These are phyloP conservation scores for Sisymbrium altissimum DNA, from an alignment of 345 rosid species.

Conservation along the genomic window DNA sequence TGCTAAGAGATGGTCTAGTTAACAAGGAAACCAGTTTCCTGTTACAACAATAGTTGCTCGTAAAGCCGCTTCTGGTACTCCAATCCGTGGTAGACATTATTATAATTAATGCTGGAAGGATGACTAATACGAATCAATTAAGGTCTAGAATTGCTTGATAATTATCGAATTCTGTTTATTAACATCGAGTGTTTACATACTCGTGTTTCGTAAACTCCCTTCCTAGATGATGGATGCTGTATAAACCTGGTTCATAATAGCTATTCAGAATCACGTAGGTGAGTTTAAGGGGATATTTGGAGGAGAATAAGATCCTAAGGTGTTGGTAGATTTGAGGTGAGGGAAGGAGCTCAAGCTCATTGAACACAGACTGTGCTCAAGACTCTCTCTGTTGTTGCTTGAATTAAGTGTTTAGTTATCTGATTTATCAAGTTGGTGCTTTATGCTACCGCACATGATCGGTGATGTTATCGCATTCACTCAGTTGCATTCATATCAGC, in stretches of 20 bases:
- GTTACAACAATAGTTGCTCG: conserved; percentile 48
- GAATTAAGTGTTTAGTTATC: background rate
- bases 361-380: too few species aligned
- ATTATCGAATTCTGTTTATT: conserved; percentile 1
- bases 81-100: conserved; percentile 45
- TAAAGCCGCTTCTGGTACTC: conserved; percentile 51
- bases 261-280: background rate
- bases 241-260: background rate
- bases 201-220: too few species aligned
- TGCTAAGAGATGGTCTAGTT: conserved; percentile 71
- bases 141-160: conserved; percentile 46
- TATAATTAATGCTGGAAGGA: conserved; percentile 40
- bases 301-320: background rate
- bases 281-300: background rate
- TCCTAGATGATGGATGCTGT: background rate
- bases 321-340: background rate
- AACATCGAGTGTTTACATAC: background rate
- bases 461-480: background rate
- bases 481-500: background rate
- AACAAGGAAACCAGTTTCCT: conserved; percentile 49
- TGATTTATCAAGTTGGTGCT: too few species aligned
- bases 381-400: background rate
- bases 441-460: background rate
- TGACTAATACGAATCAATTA: conserved; percentile 45
- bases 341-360: background rate